Base-by-base conservation (phyloP, 1,284 basidiomycete species). In the Leccinum insolens region DNA sequence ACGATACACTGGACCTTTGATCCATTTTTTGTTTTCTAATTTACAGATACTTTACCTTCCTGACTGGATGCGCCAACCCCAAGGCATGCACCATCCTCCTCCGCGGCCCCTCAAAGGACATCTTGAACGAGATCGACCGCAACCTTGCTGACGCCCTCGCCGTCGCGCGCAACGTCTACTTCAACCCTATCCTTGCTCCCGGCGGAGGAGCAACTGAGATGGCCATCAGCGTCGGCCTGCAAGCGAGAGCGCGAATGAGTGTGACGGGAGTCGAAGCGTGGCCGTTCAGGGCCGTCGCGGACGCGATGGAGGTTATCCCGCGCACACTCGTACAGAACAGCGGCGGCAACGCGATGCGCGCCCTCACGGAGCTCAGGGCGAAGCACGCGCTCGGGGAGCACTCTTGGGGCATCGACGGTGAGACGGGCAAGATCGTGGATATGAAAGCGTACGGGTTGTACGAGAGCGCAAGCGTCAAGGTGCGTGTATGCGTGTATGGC, bases 11-110 rank as follows among this genome's bases (percentile, higher is more conserved):
- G 22, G 14, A 22, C 55, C 2, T 14, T 57, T 4, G 4, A 11
- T 49, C 9, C 46, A n/a, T 46, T 3, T 49, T 9, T 44, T 34
- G 14, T 17, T 8, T 8, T 44, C 44, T 44, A 17, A 44, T 44
- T 46, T 34, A n/a, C 71, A 95, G 93, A 77, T 98, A 99, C 85
- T 99, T 98, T 79, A 94, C 96, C 57, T 99, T 98, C 89, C 85
- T 99, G 66, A 95, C 94, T 46, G 89, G 95, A 78, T 99, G 98
- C 85, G 84, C 85, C 61, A 85, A 88, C n/a, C 97, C 97, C 37
- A 98, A 98, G 82, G 97, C 98, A 3, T 99, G 97, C 86, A 99
- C 97, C 9, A 96, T 99, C 80, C 88, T 99, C 64, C 91, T 99
- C n/a, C 95, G 97, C 57, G 97, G 97, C 1, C 97, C 97, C 0